phyloP scores from a whole-genome alignment of 495 filamentous ascomycete genomes.

The Hypoxylon fuscum region DNA sequence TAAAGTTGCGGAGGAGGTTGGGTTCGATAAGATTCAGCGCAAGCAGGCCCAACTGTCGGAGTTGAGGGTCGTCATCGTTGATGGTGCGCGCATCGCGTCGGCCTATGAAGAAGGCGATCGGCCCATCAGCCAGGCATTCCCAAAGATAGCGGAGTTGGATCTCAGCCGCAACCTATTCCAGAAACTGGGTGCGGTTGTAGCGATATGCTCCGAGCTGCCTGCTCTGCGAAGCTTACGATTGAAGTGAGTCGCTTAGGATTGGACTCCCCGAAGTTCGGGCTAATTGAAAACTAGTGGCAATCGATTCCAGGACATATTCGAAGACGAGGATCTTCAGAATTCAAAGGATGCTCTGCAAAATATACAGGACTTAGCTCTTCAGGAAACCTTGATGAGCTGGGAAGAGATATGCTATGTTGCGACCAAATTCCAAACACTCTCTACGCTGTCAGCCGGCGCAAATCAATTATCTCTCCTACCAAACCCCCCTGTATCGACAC shows the following conservation, averaged over 20 bases:
- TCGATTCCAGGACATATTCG: slow-evolving; percentile 65
- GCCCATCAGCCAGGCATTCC: slow-evolving; percentile 59
- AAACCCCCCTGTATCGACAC: slow-evolving; percentile 55
- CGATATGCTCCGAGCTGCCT: slow-evolving; percentile 73
- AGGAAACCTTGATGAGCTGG: slow-evolving; percentile 78
- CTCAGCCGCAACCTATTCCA: slow-evolving; percentile 85
- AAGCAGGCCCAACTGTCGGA: slow-evolving; percentile 80
- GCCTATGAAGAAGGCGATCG: slow-evolving; percentile 44
- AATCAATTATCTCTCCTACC: slow-evolving; percentile 59
- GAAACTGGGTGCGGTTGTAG: slow-evolving; percentile 67
- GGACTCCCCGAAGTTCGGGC: not conserved
- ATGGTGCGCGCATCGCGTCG: slow-evolving; percentile 70
- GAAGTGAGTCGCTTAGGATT: slow-evolving; percentile 62
- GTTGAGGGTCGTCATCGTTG: slow-evolving; percentile 81
- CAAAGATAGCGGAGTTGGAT: slow-evolving; percentile 82
- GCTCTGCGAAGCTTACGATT: slow-evolving; percentile 71
- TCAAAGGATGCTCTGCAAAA: slow-evolving; percentile 56
- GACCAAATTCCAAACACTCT: slow-evolving; percentile 67
- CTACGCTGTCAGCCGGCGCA: slow-evolving; percentile 60
- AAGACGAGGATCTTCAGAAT: slow-evolving; percentile 47
- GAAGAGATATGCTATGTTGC: slow-evolving; percentile 65
- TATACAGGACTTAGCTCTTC: slow-evolving; percentile 75
- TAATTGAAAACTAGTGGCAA: slow-evolving; percentile 68
- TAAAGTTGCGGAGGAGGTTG: slow-evolving; percentile 93
- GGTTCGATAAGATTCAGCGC: slow-evolving; percentile 90